Conservation (phyloP, 164 flowering plant species). For the Pachysandra terminalis region DNA sequence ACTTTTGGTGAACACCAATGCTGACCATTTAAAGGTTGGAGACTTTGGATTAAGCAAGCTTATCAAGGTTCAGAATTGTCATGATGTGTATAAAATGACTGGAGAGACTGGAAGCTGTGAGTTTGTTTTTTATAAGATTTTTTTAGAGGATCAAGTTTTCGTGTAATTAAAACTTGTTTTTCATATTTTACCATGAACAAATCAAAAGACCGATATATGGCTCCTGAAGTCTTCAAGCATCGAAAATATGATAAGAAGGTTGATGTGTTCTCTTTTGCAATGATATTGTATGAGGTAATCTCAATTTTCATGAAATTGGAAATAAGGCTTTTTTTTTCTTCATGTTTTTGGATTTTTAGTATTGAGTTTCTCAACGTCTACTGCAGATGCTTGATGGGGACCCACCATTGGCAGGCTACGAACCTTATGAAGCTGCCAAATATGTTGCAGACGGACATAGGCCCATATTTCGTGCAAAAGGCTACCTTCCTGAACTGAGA, state of each 20-base stretch:
- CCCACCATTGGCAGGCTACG: conserved; percentile 75
- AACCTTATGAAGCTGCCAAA: conserved; percentile 98
- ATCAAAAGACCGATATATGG: conserved; percentile 90
- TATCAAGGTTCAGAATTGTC: conserved; percentile 85
- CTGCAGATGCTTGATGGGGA: conserved; percentile 96
- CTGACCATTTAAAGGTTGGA: conserved; percentile 98
- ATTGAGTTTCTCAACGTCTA: conserved; percentile 8
- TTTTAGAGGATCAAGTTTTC: background rate
- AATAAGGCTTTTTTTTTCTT: background rate
- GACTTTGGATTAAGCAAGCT: conserved; percentile 99
- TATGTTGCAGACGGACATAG: conserved; percentile 86
- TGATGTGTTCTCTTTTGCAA: conserved; percentile 97
- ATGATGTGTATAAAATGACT: conserved; percentile 97
- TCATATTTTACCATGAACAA: conserved; percentile 11
- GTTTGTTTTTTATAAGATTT: conserved; percentile 23
- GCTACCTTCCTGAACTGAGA: conserved; percentile 56
- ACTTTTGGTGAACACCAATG: conserved; percentile 88
- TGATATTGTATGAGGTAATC: conserved; percentile 95
- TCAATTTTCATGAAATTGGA: background rate
- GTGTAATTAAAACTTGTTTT: conserved; percentile 8
- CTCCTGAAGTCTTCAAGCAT: conserved; percentile 99
- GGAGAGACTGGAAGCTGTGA: conserved; percentile 99
- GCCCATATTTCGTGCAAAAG: conserved; percentile 71
- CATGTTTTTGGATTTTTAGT: background rate
- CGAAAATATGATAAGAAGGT: conserved; percentile 97